Percentiles rank a stretch among this genome's conserved stretches.
phyloP scores from a whole-genome alignment of 495 filamentous ascomycete genomes.

The Mytilinidion resinicola region DNA sequence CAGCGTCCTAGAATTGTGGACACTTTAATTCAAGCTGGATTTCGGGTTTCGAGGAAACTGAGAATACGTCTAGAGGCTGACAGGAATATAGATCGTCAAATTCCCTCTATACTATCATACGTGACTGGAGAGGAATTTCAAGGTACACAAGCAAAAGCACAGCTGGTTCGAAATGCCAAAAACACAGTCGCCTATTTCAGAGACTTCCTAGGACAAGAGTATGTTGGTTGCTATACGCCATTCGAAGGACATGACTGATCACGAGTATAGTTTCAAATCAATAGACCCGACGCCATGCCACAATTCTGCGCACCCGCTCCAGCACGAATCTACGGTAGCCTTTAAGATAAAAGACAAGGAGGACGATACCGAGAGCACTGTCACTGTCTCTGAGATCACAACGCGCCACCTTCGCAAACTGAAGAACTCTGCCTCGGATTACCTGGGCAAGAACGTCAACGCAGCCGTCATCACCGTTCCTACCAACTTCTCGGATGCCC shows the following conservation, averaged over 20 bases:
- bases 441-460: constrained; percentile 83
- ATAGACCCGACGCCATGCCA: constrained; percentile 96
- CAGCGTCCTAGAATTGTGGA: too few relatives aligned
- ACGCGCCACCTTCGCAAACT: constrained; percentile 87
- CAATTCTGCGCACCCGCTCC: constrained; percentile 82
- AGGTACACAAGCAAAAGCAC: constrained; percentile 87
- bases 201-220: constrained; percentile 92
- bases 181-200: constrained; percentile 96
- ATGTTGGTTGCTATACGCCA: constrained; percentile 23
- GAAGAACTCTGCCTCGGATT: constrained; percentile 78
- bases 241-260: neutral
- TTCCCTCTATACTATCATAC: constrained; percentile 90
- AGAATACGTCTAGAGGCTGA: neutral
- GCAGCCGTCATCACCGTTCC: constrained; percentile 90
- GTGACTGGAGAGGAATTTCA: constrained; percentile 93
- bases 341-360: constrained; percentile 78
- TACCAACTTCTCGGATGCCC: constrained; percentile 82
- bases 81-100: constrained; percentile 73
- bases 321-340: constrained; percentile 62
- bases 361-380: constrained; percentile 58
- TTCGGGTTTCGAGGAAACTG: too few relatives aligned
- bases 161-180: constrained; percentile 81
- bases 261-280: constrained; percentile 62
- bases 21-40: too few relatives aligned
- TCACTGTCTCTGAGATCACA: constrained; percentile 78